Evolutionary conservation across 2,329 filamentous ascomycete species (phyloP).

Genomic region (Colletotrichum australisinense): DNA sequence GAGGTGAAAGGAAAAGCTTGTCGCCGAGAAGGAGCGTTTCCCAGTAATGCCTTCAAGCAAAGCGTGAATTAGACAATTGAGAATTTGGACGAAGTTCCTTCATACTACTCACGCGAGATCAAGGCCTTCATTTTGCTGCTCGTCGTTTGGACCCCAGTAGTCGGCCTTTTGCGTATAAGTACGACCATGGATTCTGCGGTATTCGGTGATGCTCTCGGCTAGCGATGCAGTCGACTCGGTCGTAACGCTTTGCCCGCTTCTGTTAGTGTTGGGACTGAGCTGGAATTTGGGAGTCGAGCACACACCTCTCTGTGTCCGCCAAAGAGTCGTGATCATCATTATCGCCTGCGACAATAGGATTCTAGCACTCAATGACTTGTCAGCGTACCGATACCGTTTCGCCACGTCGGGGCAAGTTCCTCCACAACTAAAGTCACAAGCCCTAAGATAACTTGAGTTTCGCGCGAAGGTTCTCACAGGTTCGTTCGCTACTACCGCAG

Average conservation of each 20-base stretch:
- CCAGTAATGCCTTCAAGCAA: conserved; percentile 1
- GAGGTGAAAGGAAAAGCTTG: conserved; percentile 21
- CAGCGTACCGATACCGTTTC: background rate
- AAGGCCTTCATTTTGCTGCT: conserved; percentile 32
- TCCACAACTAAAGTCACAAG: background rate
- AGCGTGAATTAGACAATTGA: background rate
- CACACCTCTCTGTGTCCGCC: background rate
- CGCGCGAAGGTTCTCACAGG: background rate
- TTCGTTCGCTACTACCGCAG: background rate
- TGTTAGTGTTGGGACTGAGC: background rate
- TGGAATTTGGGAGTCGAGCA: too few species aligned
- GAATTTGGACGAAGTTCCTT: background rate
- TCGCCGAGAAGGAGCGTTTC: conserved; percentile 17
- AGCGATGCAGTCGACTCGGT: conserved; percentile 5
- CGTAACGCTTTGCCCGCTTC: background rate
- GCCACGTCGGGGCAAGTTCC: background rate
- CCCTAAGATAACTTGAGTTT: background rate
- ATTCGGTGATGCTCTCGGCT: conserved; percentile 24
- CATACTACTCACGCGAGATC: conserved; percentile 15
- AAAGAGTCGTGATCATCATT: background rate
- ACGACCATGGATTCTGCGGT: conserved; percentile 29
- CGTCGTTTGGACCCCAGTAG: conserved; percentile 33
- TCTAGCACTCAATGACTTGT: background rate
- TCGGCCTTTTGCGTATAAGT: conserved; percentile 31
- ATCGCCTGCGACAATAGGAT: background rate